These are phyloP conservation scores for Pleoardoris graminearum DNA, from an alignment of 2,329 filamentous ascomycete species.

Conservation along the genomic window DNA sequence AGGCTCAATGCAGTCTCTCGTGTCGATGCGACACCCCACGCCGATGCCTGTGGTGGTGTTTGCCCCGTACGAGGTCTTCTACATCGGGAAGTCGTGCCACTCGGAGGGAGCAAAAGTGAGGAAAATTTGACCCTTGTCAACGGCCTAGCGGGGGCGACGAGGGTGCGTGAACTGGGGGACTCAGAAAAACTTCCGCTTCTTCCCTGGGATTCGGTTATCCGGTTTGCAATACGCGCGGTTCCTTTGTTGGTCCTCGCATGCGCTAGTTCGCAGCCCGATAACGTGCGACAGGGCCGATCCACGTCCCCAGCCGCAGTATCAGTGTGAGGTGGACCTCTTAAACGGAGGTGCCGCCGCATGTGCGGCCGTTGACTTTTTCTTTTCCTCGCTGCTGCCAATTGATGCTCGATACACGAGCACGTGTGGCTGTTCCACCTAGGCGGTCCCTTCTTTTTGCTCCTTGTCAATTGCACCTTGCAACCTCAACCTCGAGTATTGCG, in stretches of 20 bases:
- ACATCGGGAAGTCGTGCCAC: background rate
- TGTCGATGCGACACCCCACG: background rate
- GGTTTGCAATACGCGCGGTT: background rate
- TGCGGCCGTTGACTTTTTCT: background rate
- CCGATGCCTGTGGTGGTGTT: background rate
- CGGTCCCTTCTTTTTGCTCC: too few species aligned
- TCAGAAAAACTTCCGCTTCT: too few species aligned
- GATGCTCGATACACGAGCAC: background rate
- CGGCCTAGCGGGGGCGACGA: too few species aligned
- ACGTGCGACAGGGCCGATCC: background rate
- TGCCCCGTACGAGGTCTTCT: background rate
- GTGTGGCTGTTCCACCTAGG: background rate
- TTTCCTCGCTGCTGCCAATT: background rate
- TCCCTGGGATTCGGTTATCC: too few species aligned
- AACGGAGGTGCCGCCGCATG: background rate
- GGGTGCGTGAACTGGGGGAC: too few species aligned
- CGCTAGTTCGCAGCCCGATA: background rate
- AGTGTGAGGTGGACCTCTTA: background rate
- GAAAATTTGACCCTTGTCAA: too few species aligned
- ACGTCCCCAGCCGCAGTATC: background rate
- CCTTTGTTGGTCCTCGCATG: background rate
- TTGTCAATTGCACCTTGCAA: too few species aligned
- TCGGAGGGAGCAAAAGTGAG: background rate
- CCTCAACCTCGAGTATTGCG: too few species aligned
- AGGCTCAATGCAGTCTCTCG: background rate